Evolutionary conservation across 805 yeast species (phyloP), one percentile per base, ranked within the genome.

Genomic region (Candida ponderosae): DNA sequence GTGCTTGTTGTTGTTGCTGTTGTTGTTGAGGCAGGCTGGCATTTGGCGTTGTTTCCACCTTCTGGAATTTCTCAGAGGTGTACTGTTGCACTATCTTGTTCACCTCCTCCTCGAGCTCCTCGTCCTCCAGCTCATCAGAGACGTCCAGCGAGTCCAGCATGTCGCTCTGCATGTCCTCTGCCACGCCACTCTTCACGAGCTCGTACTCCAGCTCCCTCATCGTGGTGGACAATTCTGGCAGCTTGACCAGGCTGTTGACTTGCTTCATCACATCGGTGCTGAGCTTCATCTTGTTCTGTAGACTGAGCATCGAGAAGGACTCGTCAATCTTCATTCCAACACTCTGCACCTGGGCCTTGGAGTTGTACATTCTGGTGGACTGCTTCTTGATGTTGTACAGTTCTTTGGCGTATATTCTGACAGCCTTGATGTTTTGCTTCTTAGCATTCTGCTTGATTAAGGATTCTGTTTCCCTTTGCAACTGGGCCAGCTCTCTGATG

Each of bases 101-200:
- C 17, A 86, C 79, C 49, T 72, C 77, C 17, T 71, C 74, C 31
- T 69, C 75, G 23, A 75, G 77, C 44, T 76, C 83, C 16, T 79
- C 81, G 38, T 83, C 90, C 31, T 68, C 68, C 38, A 73, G 81
- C 31, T 74, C 69, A 41, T 77, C 81, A 34, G 72, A 81, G 23
- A 79, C 86, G 17, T 72, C 79, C 40, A 75, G 61, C 35, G 68
- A 60, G 42, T 89, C 97, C 41, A 90, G 67, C 43, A 85, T 78
- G 54, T 93, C 99, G 40, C 84, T 87, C 55, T 89, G 80, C 97
- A 93, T 93, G 55, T 93, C 98, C 47, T 85, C 86, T 37, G 93
- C 87, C 32, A 93, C 74, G 0, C 93, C 93, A 11, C 84, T 75
- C 58, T 81, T 83, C 76, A 84, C 79, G 49, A 90, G 69, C 60